Evolutionary conservation across 2,329 filamentous ascomycete genomes (phyloP).

Genomic region (Alternaria sp.): DNA sequence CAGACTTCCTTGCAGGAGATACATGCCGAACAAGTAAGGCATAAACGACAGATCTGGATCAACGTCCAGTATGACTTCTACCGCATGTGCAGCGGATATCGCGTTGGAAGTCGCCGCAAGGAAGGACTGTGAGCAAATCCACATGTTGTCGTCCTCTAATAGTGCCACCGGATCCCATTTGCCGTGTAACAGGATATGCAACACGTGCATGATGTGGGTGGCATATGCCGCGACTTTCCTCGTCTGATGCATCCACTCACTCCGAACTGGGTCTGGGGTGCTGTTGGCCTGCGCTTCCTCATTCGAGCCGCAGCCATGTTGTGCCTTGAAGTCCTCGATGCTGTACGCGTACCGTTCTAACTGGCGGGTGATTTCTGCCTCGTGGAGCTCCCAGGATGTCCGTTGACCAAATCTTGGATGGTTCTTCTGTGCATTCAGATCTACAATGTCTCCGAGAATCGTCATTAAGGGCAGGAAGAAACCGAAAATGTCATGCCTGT

Average conservation of each 20-base stretch:
- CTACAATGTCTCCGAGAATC: slow-evolving; percentile 89
- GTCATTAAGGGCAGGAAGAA: slow-evolving; percentile 94
- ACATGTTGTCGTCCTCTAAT: slow-evolving; percentile 88
- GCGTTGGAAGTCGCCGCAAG: slow-evolving; percentile 86
- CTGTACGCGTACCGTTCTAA: slow-evolving; percentile 83
- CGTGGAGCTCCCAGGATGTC: slow-evolving; percentile 78
- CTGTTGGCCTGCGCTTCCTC: slow-evolving; percentile 45
- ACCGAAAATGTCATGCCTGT: slow-evolving; percentile 79
- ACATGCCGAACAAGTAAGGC: slow-evolving; percentile 96
- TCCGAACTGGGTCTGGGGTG: slow-evolving; percentile 52
- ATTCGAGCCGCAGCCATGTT: slow-evolving; percentile 48
- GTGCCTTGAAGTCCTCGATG: slow-evolving; percentile 68
- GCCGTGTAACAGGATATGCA: slow-evolving; percentile 85
- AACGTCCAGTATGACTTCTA: slow-evolving; percentile 83
- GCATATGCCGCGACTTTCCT: slow-evolving; percentile 87
- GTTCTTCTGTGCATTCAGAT: slow-evolving; percentile 86
- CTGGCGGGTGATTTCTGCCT: slow-evolving; percentile 78
- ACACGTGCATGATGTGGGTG: slow-evolving; percentile 91
- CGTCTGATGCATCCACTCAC: slow-evolving; percentile 82
- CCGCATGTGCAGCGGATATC: slow-evolving; percentile 85
- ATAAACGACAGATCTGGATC: slow-evolving; percentile 93
- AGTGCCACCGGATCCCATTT: slow-evolving; percentile 95
- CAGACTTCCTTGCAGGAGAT: slow-evolving; percentile 88
- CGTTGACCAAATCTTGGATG: slow-evolving; percentile 82
- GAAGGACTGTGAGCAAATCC: slow-evolving; percentile 90